Base-by-base conservation (phyloP, 768 basidiomycete genomes). In the Leccinum sublutescens region DNA sequence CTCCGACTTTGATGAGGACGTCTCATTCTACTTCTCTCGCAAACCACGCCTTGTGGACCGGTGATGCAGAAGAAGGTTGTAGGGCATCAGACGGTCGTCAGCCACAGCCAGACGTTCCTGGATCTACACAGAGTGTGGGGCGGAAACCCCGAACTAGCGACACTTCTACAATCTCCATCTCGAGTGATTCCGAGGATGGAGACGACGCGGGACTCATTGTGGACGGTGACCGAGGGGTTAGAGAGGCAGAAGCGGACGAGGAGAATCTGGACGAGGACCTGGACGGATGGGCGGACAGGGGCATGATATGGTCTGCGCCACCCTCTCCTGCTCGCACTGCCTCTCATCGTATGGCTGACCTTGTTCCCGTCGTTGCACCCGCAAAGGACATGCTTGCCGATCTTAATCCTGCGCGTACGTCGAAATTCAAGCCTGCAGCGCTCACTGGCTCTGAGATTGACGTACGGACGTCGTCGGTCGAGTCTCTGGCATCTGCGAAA, bases 271-370 rank as follows among this genome's bases (percentile, higher is more conserved):
- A 65, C 45, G 38, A 15, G n/a, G 60, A 56, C 6, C 23, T 11
- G 51, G 58, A 61, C 10, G 56, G 45, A 12, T 54, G 47, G 60
- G 70, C 64, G 14, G 58, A 71, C 55, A 63, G 56, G 25, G 70
- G 55, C 1, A 68, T 71, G 68, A 71, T 71, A 48, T 52, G 68
- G 52, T 70, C 70, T 55, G 54, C 49, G 25, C 68, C 70, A 3
- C 70, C 70, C 25, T 62, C 57, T 7, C 63, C 65, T 12, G n/a
- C 33, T 50, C 34, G 36, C 33, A 7, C 36, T 0, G 2, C 11
- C 14, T 5, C 34, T 15, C 21, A 15, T n/a, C 29, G 34, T 47
- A 38, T 33, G n/a, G 34, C 11, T 1, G 60, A 38, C n/a, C 29
- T 7, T 5, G 56, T 15, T 33, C 34, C 53, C 6, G 4, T 29